Evolutionary conservation across 2,329 filamentous ascomycete genomes (phyloP), one percentile per base, ranked within the genome.

Genomic region (Tolypocladium endophyticum): DNA sequence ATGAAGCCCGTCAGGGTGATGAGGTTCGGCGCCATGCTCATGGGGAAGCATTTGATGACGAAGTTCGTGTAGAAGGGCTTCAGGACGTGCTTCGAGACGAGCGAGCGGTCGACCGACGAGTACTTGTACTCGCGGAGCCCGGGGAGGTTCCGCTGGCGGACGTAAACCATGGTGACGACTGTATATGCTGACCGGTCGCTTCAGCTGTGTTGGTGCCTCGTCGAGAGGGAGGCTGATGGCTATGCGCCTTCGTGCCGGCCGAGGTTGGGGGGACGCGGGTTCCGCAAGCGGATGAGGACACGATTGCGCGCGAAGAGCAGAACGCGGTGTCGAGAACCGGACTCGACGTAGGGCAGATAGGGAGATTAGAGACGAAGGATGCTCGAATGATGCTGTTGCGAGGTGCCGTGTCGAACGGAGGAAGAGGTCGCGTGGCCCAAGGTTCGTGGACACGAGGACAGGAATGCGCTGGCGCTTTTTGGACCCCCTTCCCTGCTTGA

Each of bases 31-130:
- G 94, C 94, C 92, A 99, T 97, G 72, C 81, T 89, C 86, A 96
- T 89, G 53, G 94, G 94, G 73, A 99, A 97, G 76, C 87, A 88
- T 64, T 93, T 87, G 78, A 99, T 96, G 70, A 96, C 93, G 66
- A 94, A 82, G 76, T 96, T 87, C 70, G 87, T 95, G 81, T 97
- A 99, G 77, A 97, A 99, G 9, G 94, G 94, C 81, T 99, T 97
- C 69, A 99, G 80, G 65, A 99, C 84, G 78, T 97, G 97, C 74
- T 88, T 90, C 64, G 92, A 97, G 47, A 91, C 81, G 62, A 97
- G 80, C 61, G 92, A 96, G 74, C 89, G 89, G 76, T 99, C 94
- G 69, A 97, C 89, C 60, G 85, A 85, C 47, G 89, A 90, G 81
- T 99, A 99, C 77, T 96, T 94, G 86, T 99, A 99, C 76, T 92